Evolutionary conservation across 1,284 basidiomycete genomes (phyloP).

Genomic region (Cutaneotrichosporon mucoides): DNA sequence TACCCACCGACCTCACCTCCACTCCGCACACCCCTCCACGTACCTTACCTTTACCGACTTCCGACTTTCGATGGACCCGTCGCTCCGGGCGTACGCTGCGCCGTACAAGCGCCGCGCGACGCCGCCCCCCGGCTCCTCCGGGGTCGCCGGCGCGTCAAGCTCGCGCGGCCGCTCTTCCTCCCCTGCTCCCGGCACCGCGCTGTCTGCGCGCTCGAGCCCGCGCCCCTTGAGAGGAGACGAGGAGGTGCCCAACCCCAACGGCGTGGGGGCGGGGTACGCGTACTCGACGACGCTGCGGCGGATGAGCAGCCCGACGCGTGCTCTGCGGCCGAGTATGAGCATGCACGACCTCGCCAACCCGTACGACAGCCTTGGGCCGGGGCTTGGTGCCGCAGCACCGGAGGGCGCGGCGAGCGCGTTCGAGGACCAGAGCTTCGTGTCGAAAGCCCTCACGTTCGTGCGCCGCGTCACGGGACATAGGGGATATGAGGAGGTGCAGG

Average conservation of each 20-base stretch:
- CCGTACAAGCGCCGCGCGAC: constrained; percentile 10
- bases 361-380: constrained; percentile 1
- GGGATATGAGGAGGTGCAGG: constrained; percentile 28
- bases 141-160: background rate
- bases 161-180: background rate
- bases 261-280: constrained; percentile 54
- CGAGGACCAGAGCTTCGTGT: constrained; percentile 7
- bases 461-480: constrained; percentile 27
- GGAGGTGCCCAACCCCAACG: background rate
- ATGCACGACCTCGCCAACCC: constrained; percentile 14
- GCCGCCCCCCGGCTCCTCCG: background rate
- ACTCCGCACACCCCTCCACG: background rate
- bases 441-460: constrained; percentile 16
- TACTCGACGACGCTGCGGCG: constrained; percentile 74
- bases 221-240: background rate
- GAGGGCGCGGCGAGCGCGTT: constrained; percentile 5
- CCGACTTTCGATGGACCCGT: background rate
- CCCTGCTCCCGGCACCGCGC: background rate
- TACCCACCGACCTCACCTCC: background rate
- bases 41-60: no score
- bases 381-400: background rate
- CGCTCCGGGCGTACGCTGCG: constrained; percentile 4
- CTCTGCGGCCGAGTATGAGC: constrained; percentile 3
- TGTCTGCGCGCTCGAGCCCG: background rate
- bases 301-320: constrained; percentile 48